A percentile compares a stretch with the other conserved stretches of the same genome.
These are phyloP conservation scores for Sphaerosporella brunnea DNA, from an alignment of 495 filamentous ascomycete species.

Conservation along the genomic window DNA sequence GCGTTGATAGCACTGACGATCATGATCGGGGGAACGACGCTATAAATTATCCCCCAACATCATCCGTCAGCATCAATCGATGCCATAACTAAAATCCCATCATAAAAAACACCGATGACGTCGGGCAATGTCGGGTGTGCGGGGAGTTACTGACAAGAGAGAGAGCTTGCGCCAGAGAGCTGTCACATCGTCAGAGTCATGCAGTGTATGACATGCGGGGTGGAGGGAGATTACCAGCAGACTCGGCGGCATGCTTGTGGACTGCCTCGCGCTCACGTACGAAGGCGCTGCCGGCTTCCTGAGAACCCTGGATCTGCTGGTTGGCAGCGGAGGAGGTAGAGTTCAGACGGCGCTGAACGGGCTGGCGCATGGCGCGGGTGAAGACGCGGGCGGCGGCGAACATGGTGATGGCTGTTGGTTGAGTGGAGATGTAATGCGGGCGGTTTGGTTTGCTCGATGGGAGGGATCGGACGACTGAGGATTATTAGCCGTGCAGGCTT, in stretches of 20 bases:
- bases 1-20: slow-evolving; percentile 57
- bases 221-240: slow-evolving; percentile 43
- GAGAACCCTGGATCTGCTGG: slow-evolving; percentile 22
- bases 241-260: slow-evolving; percentile 68
- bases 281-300: slow-evolving; percentile 62
- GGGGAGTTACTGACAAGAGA: slow-evolving; percentile 50
- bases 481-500: too few species aligned
- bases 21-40: slow-evolving; percentile 50
- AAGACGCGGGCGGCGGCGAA: slow-evolving; percentile 17
- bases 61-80: neutral
- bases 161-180: slow-evolving; percentile 88
- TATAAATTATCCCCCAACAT: slow-evolving; percentile 24
- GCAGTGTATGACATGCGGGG: neutral
- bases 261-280: slow-evolving; percentile 66
- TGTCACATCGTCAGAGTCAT: slow-evolving; percentile 26
- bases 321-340: slow-evolving; percentile 31
- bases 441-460: too few species aligned
- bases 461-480: too few species aligned
- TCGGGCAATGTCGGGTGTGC: neutral
- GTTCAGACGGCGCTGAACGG: slow-evolving; percentile 51
- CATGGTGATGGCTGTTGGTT: slow-evolving; percentile 7
- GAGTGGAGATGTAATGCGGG: slow-evolving; percentile 6
- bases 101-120: too few species aligned
- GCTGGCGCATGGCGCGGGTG: slow-evolving; percentile 39
- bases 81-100: too few species aligned